Percentiles rank a stretch among this genome's conserved stretches.
phyloP scores from a whole-genome alignment of 2,329 filamentous ascomycete genomes.

The Fusarium protoensiforme region DNA sequence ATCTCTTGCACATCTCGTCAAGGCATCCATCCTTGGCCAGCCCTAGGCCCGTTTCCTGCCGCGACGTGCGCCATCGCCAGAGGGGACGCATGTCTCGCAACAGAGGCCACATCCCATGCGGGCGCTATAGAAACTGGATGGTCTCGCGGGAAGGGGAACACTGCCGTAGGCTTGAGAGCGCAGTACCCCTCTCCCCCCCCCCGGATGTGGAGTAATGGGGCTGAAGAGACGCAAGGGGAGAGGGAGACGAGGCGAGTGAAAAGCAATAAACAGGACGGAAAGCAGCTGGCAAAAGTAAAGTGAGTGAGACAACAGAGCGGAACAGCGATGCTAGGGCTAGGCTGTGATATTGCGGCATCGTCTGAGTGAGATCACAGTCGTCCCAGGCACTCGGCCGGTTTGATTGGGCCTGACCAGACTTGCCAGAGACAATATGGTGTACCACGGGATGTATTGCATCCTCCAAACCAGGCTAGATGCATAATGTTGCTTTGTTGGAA shows the following conservation, averaged over 20 bases:
- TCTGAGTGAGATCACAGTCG: neutral
- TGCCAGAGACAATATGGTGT: neutral
- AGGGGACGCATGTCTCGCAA: slow-evolving; percentile 34
- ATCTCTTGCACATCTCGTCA: slow-evolving; percentile 10
- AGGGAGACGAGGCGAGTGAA: slow-evolving; percentile 8
- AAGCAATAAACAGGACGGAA: slow-evolving; percentile 4
- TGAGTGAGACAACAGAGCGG: slow-evolving; percentile 7
- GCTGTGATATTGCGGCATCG: slow-evolving; percentile 2
- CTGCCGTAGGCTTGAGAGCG: neutral
- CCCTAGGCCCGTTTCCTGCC: neutral
- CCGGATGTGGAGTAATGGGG: slow-evolving; percentile 24
- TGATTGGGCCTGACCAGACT: slow-evolving; percentile 22
- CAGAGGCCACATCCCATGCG: slow-evolving; percentile 6
- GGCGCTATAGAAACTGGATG: slow-evolving; percentile 20
- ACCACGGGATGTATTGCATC: neutral
- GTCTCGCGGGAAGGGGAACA: slow-evolving; percentile 2
- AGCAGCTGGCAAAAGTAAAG: slow-evolving; percentile 23
- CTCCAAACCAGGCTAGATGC: slow-evolving; percentile 6
- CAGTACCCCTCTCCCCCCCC: neutral
- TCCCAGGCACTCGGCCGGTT: slow-evolving; percentile 29
- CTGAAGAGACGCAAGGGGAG: slow-evolving; percentile 25
- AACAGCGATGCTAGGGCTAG: neutral
- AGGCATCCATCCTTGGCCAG: slow-evolving; percentile 2
- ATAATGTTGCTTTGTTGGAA: slow-evolving; percentile 1
- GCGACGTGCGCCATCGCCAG: slow-evolving; percentile 12